Percentiles rank a stretch among this genome's conserved stretches.
Evolutionary conservation across 257 asterid species (phyloP).

Genomic region (Perilla frutescens): DNA sequence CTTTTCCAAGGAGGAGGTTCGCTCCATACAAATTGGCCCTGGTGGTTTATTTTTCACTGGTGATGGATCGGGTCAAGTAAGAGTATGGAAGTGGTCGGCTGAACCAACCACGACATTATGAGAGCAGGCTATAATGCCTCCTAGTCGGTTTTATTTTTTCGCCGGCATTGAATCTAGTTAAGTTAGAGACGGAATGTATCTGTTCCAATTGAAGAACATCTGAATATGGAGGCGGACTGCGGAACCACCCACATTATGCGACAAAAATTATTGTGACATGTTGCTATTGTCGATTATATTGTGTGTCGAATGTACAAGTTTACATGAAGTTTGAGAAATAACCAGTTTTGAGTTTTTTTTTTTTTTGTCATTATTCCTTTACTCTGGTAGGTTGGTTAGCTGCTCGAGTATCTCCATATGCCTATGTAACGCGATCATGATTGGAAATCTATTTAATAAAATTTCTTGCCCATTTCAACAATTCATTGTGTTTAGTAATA

Average conservation of each 20-base stretch:
- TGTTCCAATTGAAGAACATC: neutral
- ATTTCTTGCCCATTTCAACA: neutral
- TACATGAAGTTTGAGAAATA: constrained; percentile 22
- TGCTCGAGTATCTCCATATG: neutral
- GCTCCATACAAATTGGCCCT: constrained; percentile 84
- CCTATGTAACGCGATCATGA: neutral
- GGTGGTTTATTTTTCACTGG: constrained; percentile 92
- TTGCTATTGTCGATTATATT: neutral
- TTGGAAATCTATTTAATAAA: neutral
- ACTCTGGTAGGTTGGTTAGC: neutral
- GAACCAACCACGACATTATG: constrained; percentile 51
- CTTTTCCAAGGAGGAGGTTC: constrained; percentile 74
- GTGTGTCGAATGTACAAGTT: constrained; percentile 9
- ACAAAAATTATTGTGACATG: constrained; percentile 14
- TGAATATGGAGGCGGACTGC: neutral
- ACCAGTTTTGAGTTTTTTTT: neutral
- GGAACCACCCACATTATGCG: too few species aligned
- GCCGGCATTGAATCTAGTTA: constrained; percentile 5
- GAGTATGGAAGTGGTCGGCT: constrained; percentile 87
- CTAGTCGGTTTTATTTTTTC: neutral
- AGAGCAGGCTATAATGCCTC: neutral
- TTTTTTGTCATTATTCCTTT: neutral
- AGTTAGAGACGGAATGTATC: neutral
- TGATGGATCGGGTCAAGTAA: constrained; percentile 86
- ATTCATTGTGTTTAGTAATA: neutral